Conservation (phyloP, 1,284 basidiomycete species). For the Meira miltonrushii region DNA sequence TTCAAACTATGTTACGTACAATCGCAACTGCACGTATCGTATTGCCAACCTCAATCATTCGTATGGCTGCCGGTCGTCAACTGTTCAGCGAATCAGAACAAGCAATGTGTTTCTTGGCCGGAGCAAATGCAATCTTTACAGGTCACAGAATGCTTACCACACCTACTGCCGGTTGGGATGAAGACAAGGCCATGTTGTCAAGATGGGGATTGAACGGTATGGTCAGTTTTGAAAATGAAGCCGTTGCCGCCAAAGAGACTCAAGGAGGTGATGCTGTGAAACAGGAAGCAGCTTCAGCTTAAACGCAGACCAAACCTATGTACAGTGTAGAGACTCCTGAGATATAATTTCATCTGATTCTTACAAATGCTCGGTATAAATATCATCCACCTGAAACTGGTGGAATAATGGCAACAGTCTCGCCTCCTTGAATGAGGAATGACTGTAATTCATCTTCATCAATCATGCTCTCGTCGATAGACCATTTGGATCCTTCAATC, state of each 20-base stretch:
- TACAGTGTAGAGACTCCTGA: too few relatives aligned
- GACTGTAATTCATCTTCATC: constrained; percentile 56
- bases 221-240: constrained; percentile 61
- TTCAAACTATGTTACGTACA: constrained; percentile 82
- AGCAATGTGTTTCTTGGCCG: constrained; percentile 96
- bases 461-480: constrained; percentile 72
- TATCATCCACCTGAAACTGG: constrained; percentile 64
- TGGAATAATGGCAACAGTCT: constrained; percentile 72
- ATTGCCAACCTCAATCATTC: constrained; percentile 83
- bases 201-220: constrained; percentile 88
- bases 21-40: constrained; percentile 91
- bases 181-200: constrained; percentile 86
- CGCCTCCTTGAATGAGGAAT: constrained; percentile 62
- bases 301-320: too few relatives aligned
- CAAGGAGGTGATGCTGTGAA: too few relatives aligned
- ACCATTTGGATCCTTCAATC: constrained; percentile 57
- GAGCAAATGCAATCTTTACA: constrained; percentile 96
- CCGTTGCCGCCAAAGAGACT: too few relatives aligned
- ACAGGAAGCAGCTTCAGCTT: too few relatives aligned
- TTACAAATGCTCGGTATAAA: too few relatives aligned
- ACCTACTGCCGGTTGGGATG: constrained; percentile 61
- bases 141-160: constrained; percentile 96
- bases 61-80: constrained; percentile 88
- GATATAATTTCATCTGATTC: too few relatives aligned
- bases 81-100: constrained; percentile 86